Base-by-base conservation (phyloP, 441 rosid genomes). In the Raphanus hybrid region DNA sequence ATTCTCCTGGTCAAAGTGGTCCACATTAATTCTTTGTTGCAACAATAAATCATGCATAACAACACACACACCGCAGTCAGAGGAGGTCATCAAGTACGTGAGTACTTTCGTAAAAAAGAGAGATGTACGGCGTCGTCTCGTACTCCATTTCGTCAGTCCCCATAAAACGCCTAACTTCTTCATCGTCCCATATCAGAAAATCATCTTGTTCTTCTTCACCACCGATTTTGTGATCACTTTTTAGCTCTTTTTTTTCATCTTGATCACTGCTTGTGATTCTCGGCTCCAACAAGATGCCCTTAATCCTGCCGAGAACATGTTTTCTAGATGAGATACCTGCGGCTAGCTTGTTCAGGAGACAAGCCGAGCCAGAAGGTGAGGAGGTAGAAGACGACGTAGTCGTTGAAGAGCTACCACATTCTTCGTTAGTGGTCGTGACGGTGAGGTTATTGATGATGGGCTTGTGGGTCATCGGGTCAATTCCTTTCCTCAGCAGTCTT, bases 391-490 rank as follows among this genome's bases (percentile, higher is more conserved):
- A 34, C 0, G 64, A 69, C 15, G 67, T 68, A 20, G 34, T 18
- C 5, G 67, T 61, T 11, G 74, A 62, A 18, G 78, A 69, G 68
- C 14, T 57, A 7, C 62, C 14, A 26, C 59, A 48, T 60, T 64
- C 79, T 37, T 60, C 69, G 50, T 43, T 57, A 54, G 60, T 72
- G 16, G 64, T 78, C 8, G 37, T 64, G 54, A 70, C 58, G 32
- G 74, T 18, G 50, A 76, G 57, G 69, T 70, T 60, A 27, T 14
- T 67, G 65, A 72, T 52, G 62, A 80, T 62, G n/a, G 96, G 93
- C 74, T 86, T 78, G 80, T 94, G 99, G 59, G 96, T 92, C 65
- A 87, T 76, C 62, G 99, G 99, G 77, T 94, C 92, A 61, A 92
- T 90, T 61, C 99, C 99, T 83, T 89, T 85, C 77, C 88, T 87